Conservation (phyloP, 2,329 filamentous ascomycete genomes). For the Beauveria medogensis region DNA sequence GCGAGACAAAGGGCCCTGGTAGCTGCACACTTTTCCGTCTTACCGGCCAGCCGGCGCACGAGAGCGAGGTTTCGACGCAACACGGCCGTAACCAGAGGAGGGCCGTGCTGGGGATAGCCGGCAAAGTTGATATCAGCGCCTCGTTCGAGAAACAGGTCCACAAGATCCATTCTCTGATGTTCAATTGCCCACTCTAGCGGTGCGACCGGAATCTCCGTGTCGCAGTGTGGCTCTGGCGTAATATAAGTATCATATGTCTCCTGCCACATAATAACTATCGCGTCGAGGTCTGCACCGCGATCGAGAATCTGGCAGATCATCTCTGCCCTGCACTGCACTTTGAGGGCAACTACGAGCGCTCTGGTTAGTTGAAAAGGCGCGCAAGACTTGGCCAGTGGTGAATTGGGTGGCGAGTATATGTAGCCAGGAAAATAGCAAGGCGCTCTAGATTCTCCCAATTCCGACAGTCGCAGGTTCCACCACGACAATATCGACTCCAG, state of each 20-base stretch:
- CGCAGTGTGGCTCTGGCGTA: not conserved
- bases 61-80: not conserved
- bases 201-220: not conserved
- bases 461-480: not conserved
- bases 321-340: not conserved
- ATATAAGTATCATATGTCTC: not conserved
- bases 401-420: not conserved
- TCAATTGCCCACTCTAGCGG: slow-evolving; percentile 3
- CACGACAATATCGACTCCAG: not conserved
- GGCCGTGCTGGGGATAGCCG: not conserved
- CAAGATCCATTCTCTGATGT: not conserved
- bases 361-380: not conserved
- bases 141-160: not conserved
- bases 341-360: not conserved
- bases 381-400: not conserved
- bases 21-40: not conserved
- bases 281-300: not conserved
- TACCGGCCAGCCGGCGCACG: not conserved
- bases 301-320: not conserved
- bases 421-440: not conserved
- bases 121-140: not conserved
- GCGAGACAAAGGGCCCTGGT: not conserved
- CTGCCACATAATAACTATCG: not conserved
- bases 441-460: not conserved
- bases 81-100: slow-evolving; percentile 1